Base-by-base conservation (phyloP, 225 moss, liverwort and hornwort species). In the Marchantia polymorpha region DNA sequence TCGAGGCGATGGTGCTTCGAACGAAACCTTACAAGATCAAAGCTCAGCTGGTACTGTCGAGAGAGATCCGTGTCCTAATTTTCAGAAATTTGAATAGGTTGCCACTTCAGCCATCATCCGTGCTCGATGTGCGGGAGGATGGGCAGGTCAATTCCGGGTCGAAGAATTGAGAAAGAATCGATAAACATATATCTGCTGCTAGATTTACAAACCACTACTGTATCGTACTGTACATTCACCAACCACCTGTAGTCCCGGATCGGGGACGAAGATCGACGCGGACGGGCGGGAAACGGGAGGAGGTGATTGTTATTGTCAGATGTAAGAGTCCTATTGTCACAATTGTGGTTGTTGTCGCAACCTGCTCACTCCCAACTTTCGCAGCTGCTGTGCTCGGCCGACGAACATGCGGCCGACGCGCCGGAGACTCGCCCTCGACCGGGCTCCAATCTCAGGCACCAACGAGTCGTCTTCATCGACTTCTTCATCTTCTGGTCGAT, bases 141-240 rank as follows among this genome's bases (percentile, higher is more conserved):
- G 50, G 17, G 22, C 71, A 53, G 53, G 0, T 73, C 46, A 47
- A 69, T 73, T 54, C 27, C 26, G 29, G 29, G 51, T 73, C 27
- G 54, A 73, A 29, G 53, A 55, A 54, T 13, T 16, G 73, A 73
- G 15, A 26, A 53, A 53, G 26, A 73, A 72, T 17, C 52, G 25
- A 54, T 6, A 53, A 12, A 7, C 12, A 19, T 56, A 56, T 56
- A 56, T 19, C 72, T 73, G 73, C 73, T 13, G 54, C 50, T 50
- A 51, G 72, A 73, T 29, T 25, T 54, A 54, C 27, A 54, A 16
- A 73, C 54, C 73, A 73, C 73, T 26, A 17, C 73, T 73, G 73
- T 53, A 31, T 8, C 7, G 31, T 14, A 10, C 27, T 73, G 27
- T 52, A 73, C 52, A 73, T 54, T 73, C 27, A 53, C 53, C 54